Conservation (phyloP, 2,329 filamentous ascomycete genomes). For the Calonectria hongkongensis region DNA sequence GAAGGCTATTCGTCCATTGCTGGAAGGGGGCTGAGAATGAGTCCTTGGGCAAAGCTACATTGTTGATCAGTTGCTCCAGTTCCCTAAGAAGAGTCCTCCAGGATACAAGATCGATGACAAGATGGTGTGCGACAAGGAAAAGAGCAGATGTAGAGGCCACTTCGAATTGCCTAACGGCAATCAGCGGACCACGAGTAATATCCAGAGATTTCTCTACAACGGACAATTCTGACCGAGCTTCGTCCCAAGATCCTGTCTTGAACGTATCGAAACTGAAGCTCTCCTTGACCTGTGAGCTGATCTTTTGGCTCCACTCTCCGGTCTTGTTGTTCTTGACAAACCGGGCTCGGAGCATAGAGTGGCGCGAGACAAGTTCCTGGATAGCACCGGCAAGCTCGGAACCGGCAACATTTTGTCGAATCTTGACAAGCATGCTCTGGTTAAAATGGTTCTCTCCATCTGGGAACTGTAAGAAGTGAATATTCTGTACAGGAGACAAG, state of each 20-base stretch:
- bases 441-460: slow-evolving; percentile 46
- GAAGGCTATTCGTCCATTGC: slow-evolving; percentile 56
- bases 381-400: slow-evolving; percentile 39
- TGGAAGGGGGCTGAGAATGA: slow-evolving; percentile 47
- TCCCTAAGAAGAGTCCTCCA: slow-evolving; percentile 64
- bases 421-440: slow-evolving; percentile 48
- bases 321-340: slow-evolving; percentile 7
- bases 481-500: slow-evolving; percentile 5
- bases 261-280: slow-evolving; percentile 42
- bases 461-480: slow-evolving; percentile 29
- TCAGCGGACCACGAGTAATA: slow-evolving; percentile 22
- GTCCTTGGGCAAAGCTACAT: slow-evolving; percentile 1
- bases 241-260: background rate
- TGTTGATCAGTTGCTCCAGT: slow-evolving; percentile 54
- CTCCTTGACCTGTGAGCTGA: slow-evolving; percentile 22
- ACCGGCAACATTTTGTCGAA: slow-evolving; percentile 7
- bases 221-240: background rate
- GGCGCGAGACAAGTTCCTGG: slow-evolving; percentile 31
- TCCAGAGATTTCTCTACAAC: slow-evolving; percentile 45
- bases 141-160: slow-evolving; percentile 48
- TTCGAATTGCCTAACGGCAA: slow-evolving; percentile 43
- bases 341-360: slow-evolving; percentile 49
- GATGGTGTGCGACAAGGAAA: slow-evolving; percentile 61
- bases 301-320: slow-evolving; percentile 41
- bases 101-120: slow-evolving; percentile 67